Percentiles rank a stretch among this genome's conserved stretches.
These are phyloP conservation scores for Pilatotrama ljubarskyi DNA, from an alignment of 768 basidiomycete species.

Conservation along the genomic window DNA sequence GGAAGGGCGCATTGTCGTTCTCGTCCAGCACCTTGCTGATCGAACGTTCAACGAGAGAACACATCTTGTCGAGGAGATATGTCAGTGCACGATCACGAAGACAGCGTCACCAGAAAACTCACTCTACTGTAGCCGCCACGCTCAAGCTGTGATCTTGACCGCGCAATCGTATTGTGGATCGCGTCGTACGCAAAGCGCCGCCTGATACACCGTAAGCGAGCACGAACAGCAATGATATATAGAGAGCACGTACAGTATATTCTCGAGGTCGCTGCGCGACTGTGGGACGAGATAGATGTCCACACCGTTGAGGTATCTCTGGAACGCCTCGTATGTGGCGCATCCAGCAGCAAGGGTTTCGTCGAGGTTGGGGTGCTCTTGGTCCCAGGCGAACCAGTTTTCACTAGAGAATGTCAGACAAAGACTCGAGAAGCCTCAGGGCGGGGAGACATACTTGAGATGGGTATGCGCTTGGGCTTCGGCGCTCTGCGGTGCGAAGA, in stretches of 20 bases:
- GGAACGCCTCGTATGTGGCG: constrained; percentile 80
- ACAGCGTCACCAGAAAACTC: constrained; percentile 26
- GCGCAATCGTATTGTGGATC: constrained; percentile 78
- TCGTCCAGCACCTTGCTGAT: constrained; percentile 69
- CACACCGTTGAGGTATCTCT: constrained; percentile 67
- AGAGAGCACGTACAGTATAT: constrained; percentile 56
- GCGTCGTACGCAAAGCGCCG: constrained; percentile 76
- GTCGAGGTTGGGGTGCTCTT: constrained; percentile 65
- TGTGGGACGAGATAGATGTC: constrained; percentile 73
- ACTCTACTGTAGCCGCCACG: constrained; percentile 58
- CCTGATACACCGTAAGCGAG: constrained; percentile 38
- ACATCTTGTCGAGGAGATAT: constrained; percentile 46
- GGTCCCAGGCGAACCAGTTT: constrained; percentile 69
- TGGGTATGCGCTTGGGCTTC: constrained; percentile 73
- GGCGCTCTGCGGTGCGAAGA: constrained; percentile 70
- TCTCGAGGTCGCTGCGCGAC: constrained; percentile 65
- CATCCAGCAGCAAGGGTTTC: constrained; percentile 75
- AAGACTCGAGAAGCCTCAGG: background rate
- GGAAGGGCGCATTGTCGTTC: constrained; percentile 61
- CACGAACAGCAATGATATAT: constrained; percentile 6
- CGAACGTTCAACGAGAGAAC: constrained; percentile 69
- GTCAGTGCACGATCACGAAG: background rate
- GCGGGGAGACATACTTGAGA: constrained; percentile 51
- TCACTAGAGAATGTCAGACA: constrained; percentile 45
- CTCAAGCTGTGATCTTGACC: constrained; percentile 62